A percentile compares a stretch with the other conserved stretches of the same genome.
Evolutionary conservation across 1,139 yeast genomes (phyloP).

Genomic region (Zygoascus meyerae): DNA sequence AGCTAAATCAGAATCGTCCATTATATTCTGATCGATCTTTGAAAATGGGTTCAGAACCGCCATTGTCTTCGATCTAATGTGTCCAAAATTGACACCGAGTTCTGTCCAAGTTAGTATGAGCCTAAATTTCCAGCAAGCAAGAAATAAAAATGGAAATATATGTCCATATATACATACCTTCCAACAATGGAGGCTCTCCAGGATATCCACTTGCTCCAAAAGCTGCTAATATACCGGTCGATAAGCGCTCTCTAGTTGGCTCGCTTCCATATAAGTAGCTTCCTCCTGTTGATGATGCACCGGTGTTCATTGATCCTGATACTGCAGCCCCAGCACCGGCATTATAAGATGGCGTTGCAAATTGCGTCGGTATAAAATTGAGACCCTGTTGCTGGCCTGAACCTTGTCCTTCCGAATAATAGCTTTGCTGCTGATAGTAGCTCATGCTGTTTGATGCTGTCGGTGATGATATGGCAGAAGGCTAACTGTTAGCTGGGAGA

Average conservation of each 20-base stretch:
- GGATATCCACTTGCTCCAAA: slow-evolving; percentile 91
- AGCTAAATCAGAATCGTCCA: slow-evolving; percentile 89
- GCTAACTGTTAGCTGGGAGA: slow-evolving; percentile 16
- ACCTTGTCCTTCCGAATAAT: slow-evolving; percentile 1
- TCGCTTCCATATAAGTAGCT: slow-evolving; percentile 23
- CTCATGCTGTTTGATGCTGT: slow-evolving; percentile 14
- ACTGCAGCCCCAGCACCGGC: slow-evolving; percentile 19
- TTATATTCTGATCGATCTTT: slow-evolving; percentile 61
- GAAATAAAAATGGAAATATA: background rate
- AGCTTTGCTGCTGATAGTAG: slow-evolving; percentile 4
- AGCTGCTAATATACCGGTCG: slow-evolving; percentile 82
- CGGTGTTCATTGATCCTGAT: slow-evolving; percentile 15
- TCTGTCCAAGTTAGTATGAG: slow-evolving; percentile 37
- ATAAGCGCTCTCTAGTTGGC: slow-evolving; percentile 44
- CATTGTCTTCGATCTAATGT: slow-evolving; percentile 75
- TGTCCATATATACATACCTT: slow-evolving; percentile 33
- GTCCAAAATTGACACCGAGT: slow-evolving; percentile 85
- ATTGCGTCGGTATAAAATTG: slow-evolving; percentile 32
- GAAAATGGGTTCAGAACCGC: slow-evolving; percentile 80
- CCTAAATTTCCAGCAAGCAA: background rate
- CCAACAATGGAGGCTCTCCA: slow-evolving; percentile 86
- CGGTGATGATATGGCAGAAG: slow-evolving; percentile 13
- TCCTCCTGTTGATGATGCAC: slow-evolving; percentile 4
- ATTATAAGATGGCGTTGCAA: slow-evolving; percentile 23
- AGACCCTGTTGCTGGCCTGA: slow-evolving; percentile 16